These are phyloP conservation scores for Neocucurbitaria cava DNA, from an alignment of 2,329 filamentous ascomycete species.

Conservation along the genomic window DNA sequence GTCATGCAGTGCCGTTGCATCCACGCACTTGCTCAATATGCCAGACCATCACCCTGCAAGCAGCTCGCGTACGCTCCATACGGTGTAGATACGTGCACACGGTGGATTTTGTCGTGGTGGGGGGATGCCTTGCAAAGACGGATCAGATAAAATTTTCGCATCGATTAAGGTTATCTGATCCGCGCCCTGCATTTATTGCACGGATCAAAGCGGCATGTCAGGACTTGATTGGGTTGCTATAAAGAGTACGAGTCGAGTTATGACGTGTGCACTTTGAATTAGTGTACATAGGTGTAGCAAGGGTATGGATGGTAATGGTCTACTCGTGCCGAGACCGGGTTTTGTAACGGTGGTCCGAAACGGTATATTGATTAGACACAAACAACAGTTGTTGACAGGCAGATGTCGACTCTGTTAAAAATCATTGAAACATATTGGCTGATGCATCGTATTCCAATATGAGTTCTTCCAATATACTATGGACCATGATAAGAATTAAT, in stretches of 20 bases:
- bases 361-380: background rate
- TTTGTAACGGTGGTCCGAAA: background rate
- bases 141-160: constrained; percentile 27
- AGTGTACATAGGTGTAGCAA: background rate
- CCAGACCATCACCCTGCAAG: constrained; percentile 7
- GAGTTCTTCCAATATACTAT: background rate
- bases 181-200: constrained; percentile 28
- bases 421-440: background rate
- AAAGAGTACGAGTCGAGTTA: background rate
- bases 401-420: background rate
- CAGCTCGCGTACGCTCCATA: constrained; percentile 14
- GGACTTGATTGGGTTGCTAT: background rate
- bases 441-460: background rate
- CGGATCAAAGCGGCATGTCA: background rate
- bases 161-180: constrained; percentile 45
- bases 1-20: constrained; percentile 17
- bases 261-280: constrained; percentile 15
- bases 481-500: background rate
- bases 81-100: no score
- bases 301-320: background rate
- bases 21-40: constrained; percentile 4
- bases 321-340: background rate
- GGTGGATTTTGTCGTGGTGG: background rate
- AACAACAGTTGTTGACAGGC: background rate
- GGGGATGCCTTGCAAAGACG: background rate